Conservation (phyloP, 2,329 filamentous ascomycete genomes). For the Leptographium wingfieldii region DNA sequence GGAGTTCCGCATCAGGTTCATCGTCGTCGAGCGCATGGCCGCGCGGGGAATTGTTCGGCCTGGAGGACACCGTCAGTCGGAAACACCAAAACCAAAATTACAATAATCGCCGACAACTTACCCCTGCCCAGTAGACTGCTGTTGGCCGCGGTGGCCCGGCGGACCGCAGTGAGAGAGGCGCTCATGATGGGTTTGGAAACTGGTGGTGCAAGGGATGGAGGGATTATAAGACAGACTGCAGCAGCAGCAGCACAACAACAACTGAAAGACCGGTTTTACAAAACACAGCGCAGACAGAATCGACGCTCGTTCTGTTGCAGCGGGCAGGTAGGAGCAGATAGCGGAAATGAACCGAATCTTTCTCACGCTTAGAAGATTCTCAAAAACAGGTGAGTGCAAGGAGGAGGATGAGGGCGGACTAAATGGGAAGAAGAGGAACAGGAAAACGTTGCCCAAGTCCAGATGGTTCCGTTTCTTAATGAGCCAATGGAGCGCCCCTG, state of each 20-base stretch:
- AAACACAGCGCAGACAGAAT: background rate
- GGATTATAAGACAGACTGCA: background rate
- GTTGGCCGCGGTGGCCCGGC: constrained; percentile 35
- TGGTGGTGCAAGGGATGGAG: background rate
- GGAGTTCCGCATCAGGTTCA: constrained; percentile 33
- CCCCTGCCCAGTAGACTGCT: constrained; percentile 39
- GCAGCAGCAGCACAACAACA: background rate
- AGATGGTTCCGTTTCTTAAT: background rate
- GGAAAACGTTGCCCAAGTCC: background rate
- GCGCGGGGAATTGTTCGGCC: constrained; percentile 33
- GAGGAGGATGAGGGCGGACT: background rate
- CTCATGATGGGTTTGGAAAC: constrained; percentile 31
- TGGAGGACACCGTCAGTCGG: constrained; percentile 10
- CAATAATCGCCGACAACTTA: constrained; percentile 15
- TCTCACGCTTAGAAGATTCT: background rate
- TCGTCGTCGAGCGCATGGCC: constrained; percentile 32
- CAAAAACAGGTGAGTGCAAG: background rate
- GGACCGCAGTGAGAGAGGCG: constrained; percentile 42
- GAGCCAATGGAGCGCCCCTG: background rate
- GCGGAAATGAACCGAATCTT: background rate
- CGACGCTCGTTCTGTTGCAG: background rate
- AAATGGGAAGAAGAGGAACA: background rate
- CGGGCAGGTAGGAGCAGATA: background rate
- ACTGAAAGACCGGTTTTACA: background rate
- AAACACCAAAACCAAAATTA: background rate